phyloP scores from a whole-genome alignment of 164 flowering plant species.

The Vitis cinerea region DNA sequence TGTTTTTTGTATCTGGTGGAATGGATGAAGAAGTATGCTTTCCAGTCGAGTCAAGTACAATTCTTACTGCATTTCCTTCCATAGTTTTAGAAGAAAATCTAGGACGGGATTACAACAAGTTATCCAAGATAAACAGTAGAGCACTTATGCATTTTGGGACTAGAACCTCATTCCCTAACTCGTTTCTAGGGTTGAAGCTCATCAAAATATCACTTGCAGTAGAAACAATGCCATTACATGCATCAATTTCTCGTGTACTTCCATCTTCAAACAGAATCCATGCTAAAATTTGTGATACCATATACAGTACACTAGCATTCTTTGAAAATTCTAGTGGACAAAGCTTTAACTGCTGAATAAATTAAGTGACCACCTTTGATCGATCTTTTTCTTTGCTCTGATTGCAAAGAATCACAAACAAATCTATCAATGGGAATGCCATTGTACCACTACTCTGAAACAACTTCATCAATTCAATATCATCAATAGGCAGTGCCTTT shows the following conservation, averaged over 20 bases:
- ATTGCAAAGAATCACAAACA: slow-evolving; percentile 79
- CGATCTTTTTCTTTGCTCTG: slow-evolving; percentile 87
- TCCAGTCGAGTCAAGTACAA: slow-evolving; percentile 43
- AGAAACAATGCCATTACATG: slow-evolving; percentile 60
- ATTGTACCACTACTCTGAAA: slow-evolving; percentile 69
- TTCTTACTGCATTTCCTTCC: slow-evolving; percentile 34
- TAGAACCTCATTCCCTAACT: slow-evolving; percentile 40
- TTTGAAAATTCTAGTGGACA: slow-evolving; percentile 55
- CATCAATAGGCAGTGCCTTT: slow-evolving; percentile 74
- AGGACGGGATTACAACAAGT: slow-evolving; percentile 71
- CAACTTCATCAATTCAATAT: slow-evolving; percentile 66
- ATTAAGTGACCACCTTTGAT: slow-evolving; percentile 56
- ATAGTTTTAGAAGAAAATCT: slow-evolving; percentile 34
- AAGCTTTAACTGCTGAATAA: slow-evolving; percentile 74
- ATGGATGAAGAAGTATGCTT: slow-evolving; percentile 34
- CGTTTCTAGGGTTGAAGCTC: slow-evolving; percentile 45
- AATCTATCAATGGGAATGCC: slow-evolving; percentile 75
- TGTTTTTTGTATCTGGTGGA: slow-evolving; percentile 29
- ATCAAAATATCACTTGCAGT: slow-evolving; percentile 54
- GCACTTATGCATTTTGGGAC: slow-evolving; percentile 75
- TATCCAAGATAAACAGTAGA: slow-evolving; percentile 73
- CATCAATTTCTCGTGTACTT: slow-evolving; percentile 65
- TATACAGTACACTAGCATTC: slow-evolving; percentile 53
- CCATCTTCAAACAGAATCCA: slow-evolving; percentile 80
- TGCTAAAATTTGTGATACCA: slow-evolving; percentile 69